Conservation (phyloP, 2,329 filamentous ascomycete species). For the Fusarium sp. region DNA sequence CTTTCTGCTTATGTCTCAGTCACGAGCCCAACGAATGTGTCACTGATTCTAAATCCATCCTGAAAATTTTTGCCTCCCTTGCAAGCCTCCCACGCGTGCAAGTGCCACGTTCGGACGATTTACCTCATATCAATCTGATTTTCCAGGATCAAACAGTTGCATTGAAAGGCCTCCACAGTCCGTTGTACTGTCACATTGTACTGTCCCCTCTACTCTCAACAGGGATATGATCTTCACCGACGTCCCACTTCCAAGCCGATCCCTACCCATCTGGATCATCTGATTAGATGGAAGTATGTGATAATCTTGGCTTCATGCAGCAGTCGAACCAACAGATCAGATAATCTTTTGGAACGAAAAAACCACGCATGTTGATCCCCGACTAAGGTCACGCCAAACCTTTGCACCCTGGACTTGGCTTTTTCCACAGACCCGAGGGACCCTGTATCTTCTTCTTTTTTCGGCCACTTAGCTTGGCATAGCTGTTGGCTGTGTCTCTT, state of each 20-base stretch:
- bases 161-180: not conserved
- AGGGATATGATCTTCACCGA: not conserved
- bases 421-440: not conserved
- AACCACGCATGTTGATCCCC: conserved; percentile 9
- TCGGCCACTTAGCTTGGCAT: not conserved
- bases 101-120: not conserved
- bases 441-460: conserved; percentile 1
- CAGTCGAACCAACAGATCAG: conserved; percentile 13
- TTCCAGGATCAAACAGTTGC: not conserved
- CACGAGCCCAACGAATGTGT: not conserved
- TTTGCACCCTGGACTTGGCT: not conserved
- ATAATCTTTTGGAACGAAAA: not conserved
- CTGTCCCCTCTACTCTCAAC: not conserved
- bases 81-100: not conserved
- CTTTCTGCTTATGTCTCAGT: not conserved
- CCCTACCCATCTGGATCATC: conserved; percentile 19
- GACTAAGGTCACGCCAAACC: not conserved
- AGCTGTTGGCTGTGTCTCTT: conserved; percentile 12
- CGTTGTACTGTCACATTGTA: not conserved
- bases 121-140: conserved; percentile 4
- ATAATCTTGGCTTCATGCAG: conserved; percentile 24
- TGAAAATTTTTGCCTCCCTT: not conserved
- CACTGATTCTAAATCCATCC: too few relatives aligned
- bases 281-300: conserved; percentile 23
- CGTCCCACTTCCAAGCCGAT: conserved; percentile 9